Evolutionary conservation across 2,329 filamentous ascomycete genomes (phyloP).

Genomic region (Xylaria sp.): DNA sequence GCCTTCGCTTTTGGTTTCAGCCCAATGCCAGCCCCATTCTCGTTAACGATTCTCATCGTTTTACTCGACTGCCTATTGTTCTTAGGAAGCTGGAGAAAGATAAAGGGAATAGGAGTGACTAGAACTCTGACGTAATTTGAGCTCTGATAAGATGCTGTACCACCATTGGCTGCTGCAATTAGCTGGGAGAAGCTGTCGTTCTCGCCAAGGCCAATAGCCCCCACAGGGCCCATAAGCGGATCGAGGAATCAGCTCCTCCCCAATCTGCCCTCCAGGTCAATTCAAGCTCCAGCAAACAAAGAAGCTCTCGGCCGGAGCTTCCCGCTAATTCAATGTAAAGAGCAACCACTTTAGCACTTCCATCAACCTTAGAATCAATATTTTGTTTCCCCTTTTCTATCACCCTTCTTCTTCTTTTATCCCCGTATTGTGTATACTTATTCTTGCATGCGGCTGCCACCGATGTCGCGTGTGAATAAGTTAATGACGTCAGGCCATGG

Average conservation of each 20-base stretch:
- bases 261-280: too few species aligned
- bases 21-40: neutral
- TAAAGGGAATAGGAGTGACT: constrained; percentile 23
- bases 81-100: neutral
- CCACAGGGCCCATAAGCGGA: neutral
- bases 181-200: neutral
- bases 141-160: constrained; percentile 33
- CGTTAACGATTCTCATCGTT: neutral
- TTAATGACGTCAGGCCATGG: neutral
- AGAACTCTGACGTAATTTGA: constrained; percentile 35
- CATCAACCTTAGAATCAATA: neutral
- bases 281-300: too few species aligned
- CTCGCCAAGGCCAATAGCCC: constrained; percentile 24
- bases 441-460: neutral
- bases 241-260: neutral
- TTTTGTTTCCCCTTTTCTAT: neutral
- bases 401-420: neutral
- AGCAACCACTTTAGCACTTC: neutral
- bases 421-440: neutral
- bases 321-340: neutral
- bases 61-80: neutral
- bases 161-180: constrained; percentile 20
- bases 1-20: neutral
- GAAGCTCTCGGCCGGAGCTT: neutral
- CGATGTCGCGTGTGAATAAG: neutral